Percentiles rank a stretch among this genome's conserved stretches.
phyloP scores from a whole-genome alignment of 2,329 filamentous ascomycete genomes.

The Aspergillus floridensis region DNA sequence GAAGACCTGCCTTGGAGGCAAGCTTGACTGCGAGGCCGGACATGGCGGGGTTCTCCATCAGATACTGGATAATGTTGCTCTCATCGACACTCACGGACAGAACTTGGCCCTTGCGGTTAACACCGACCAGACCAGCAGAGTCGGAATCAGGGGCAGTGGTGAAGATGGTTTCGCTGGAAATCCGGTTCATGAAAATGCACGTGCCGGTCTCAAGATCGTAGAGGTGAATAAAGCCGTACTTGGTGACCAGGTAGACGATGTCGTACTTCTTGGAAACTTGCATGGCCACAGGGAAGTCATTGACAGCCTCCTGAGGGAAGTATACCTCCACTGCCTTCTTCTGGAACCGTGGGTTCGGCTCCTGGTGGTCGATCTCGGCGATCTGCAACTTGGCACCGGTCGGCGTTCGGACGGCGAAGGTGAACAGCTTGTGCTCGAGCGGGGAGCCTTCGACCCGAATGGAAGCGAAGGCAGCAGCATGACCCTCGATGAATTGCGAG shows the following conservation, averaged over 20 bases:
- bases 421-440: constrained; percentile 91
- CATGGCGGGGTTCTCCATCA: constrained; percentile 94
- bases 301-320: constrained; percentile 91
- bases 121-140: constrained; percentile 84
- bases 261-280: constrained; percentile 97
- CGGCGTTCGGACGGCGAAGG: constrained; percentile 87
- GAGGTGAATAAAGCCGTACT: constrained; percentile 98
- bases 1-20: constrained; percentile 87
- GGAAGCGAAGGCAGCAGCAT: constrained; percentile 91
- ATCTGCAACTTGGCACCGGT: constrained; percentile 94
- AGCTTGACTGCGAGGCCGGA: constrained; percentile 92
- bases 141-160: constrained; percentile 82
- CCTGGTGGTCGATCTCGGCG: constrained; percentile 92
- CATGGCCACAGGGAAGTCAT: constrained; percentile 97
- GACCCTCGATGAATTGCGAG: constrained; percentile 96
- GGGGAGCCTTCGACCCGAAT: constrained; percentile 84
- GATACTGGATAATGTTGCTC: constrained; percentile 83
- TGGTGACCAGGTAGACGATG: constrained; percentile 94
- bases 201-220: constrained; percentile 95
- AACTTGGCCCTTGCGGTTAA: constrained; percentile 97
- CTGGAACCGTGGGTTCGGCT: constrained; percentile 81
- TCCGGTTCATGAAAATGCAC: constrained; percentile 99
- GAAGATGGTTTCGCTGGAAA: constrained; percentile 98
- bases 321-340: constrained; percentile 98
- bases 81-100: constrained; percentile 93